Evolutionary conservation across 177 flowering plant genomes (phyloP).

Genomic region (Telopea speciosissima): DNA sequence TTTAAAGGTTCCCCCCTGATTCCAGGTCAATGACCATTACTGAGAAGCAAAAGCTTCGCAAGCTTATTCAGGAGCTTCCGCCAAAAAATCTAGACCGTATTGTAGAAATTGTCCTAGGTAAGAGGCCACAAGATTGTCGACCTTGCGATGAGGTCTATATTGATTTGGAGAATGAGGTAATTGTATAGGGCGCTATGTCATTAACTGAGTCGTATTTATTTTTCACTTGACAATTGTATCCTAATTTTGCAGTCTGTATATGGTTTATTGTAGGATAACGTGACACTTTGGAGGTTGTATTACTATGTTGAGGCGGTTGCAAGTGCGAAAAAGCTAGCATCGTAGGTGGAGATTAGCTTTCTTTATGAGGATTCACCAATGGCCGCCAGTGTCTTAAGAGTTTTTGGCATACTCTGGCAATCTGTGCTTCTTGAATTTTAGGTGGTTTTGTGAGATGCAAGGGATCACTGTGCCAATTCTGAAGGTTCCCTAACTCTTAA

Average conservation of each 20-base stretch:
- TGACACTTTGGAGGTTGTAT: slow-evolving; percentile 66
- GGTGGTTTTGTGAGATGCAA: no score
- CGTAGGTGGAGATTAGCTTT: neutral
- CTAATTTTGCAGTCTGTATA: neutral
- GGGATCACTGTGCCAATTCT: neutral
- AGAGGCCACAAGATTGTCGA: slow-evolving; percentile 18
- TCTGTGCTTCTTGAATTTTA: neutral
- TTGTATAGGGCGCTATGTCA: neutral
- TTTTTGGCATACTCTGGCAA: neutral
- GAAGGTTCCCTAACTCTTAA: no score
- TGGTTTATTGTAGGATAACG: slow-evolving; percentile 38
- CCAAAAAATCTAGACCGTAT: slow-evolving; percentile 51
- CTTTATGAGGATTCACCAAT: neutral
- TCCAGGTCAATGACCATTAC: slow-evolving; percentile 52
- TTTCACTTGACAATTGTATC: neutral
- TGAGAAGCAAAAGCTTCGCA: slow-evolving; percentile 60
- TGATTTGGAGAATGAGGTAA: slow-evolving; percentile 61
- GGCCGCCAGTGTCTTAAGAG: neutral
- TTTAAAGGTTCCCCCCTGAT: neutral
- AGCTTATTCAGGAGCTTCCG: slow-evolving; percentile 47
- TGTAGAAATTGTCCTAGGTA: slow-evolving; percentile 40
- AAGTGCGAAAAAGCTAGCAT: slow-evolving; percentile 31
- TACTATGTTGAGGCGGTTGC: slow-evolving; percentile 46
- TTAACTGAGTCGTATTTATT: neutral
- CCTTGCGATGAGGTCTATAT: slow-evolving; percentile 33